These are phyloP conservation scores for Candida corydali DNA, from an alignment of 805 yeast genomes.

Conservation along the genomic window DNA sequence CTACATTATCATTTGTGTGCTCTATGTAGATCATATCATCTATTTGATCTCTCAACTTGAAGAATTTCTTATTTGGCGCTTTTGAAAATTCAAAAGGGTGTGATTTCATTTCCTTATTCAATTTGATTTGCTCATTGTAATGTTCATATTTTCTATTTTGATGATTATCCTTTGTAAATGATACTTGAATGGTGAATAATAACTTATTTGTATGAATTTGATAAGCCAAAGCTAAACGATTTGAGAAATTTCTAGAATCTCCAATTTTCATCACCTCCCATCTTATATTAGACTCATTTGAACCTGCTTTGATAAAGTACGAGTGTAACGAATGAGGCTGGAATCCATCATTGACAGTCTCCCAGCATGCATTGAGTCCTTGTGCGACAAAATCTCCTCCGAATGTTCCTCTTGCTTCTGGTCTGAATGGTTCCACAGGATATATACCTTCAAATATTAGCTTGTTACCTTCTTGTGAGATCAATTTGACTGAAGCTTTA, in stretches of 20 bases:
- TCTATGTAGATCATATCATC: conserved; percentile 14
- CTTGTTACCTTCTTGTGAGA: conserved; percentile 6
- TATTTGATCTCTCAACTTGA: conserved; percentile 17
- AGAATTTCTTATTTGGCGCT: conserved; percentile 19
- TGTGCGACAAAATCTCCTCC: conserved; percentile 38
- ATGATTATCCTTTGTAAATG: conserved; percentile 28
- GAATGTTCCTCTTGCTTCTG: conserved; percentile 31
- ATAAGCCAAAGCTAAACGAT: conserved; percentile 25
- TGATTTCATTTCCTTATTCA: conserved; percentile 16
- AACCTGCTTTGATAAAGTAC: conserved; percentile 35
- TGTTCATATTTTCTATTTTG: conserved; percentile 11
- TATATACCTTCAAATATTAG: conserved; percentile 14
- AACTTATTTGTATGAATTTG: conserved; percentile 24
- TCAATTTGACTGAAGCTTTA: conserved; percentile 11
- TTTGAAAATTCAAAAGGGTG: conserved; percentile 28
- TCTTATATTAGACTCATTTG: conserved; percentile 20
- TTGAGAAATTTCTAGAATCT: conserved; percentile 32
- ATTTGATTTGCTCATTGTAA: conserved; percentile 4
- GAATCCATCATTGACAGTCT: conserved; percentile 18
- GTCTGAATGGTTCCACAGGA: conserved; percentile 18
- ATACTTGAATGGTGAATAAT: conserved; percentile 27
- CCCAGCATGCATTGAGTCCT: conserved; percentile 33
- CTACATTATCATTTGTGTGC: conserved; percentile 27
- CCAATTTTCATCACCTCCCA: conserved; percentile 28
- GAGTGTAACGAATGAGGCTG: conserved; percentile 39